Base-by-base conservation (phyloP, 1,284 basidiomycete genomes). In the Austropuccinia psidii region DNA sequence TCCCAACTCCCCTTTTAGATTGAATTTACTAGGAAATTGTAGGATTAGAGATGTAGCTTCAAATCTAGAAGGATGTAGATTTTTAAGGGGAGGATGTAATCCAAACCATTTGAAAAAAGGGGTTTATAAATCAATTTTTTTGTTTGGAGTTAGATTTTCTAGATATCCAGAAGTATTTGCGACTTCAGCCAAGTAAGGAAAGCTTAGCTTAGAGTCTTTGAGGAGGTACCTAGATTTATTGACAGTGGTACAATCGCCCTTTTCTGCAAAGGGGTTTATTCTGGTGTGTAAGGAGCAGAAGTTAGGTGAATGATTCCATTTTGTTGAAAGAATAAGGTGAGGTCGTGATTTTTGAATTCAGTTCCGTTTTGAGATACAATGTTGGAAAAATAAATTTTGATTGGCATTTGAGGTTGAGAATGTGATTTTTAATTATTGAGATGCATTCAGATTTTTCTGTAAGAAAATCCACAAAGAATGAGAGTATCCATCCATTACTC, bases 141-240 rank as follows among this genome's bases (percentile, higher is more conserved):
- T 52, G 27, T 24, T n/a, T 13, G 49, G 49, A 11, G 49, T 52
- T 9, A 52, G 9, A 21, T 52, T 52, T 21, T 52, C 49, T 21
- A 52, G 49, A 21, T 52, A 31, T 4, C 35, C 55, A 58, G 55
- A 7, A n/a, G 24, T 29, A 31, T 58, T 58, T 4, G 41, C 31
- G 11, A 8, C 54, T n/a, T 57, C 54, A 31, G 54, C 55, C 82
- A 81, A 83, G 8, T 81, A 78, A 31, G 52, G 75, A 50, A 69
- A 72, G 8, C 79, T 80, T 0, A 83, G 76, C 9, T 75, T 67
- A 0, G 79, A 43, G 21, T 76, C 74, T 8, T 77, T 52, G 0
- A 82, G 75, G 75, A 83, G 76, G 0, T 78, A 77, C 1, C 78
- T 66, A 9, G 75, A n/a, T n/a, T n/a, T n/a, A n/a, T n/a, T n/a